Evolutionary conservation across 2,329 filamentous ascomycete species (phyloP), one percentile per base, ranked within the genome.

Genomic region (Xylaria sp.): DNA sequence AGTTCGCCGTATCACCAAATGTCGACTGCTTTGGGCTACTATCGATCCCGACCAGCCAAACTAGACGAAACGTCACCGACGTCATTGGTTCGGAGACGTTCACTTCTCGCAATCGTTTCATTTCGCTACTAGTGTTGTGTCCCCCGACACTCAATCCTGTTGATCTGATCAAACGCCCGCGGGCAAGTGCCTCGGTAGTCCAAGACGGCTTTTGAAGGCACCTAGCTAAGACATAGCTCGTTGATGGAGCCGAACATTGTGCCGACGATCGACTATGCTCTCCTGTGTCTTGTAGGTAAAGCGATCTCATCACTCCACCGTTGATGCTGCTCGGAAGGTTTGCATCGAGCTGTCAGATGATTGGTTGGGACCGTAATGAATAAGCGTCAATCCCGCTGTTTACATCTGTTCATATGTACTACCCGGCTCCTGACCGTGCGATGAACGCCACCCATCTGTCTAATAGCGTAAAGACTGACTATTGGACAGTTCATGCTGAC

Each of bases 161-260:
- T 48, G 45, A 59, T 56, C n/a, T 23, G 32, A 36, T 25, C 15
- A 45, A 45, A 30, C 20, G 43, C 45, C 50, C 25, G 36, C 52
- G 41, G 28, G 28, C 28, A 30, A 30, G n/a, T 65, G 23, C 56
- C n/a, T 59, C 28, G 32, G 58, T 20, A 59, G 23, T 25, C 34
- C 32, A 65, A 41, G 25, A 30, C 57, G 25, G 23, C 23, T 57
- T 43, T 59, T 7, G 18, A 52, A 55, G 45, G 48, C 65, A 67
- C 36, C 28, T 18, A 64, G 61, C 63, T 65, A 69, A 76, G 72
- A 76, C 73, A 76, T 72, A 68, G 70, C 70, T 70, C 58, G 65
- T 50, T 64, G 57, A 48, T 63, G 52, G 41, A 70, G 65, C 70
- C 68, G 70, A 73, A 63, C 61, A 70, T 72, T 72, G 56, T 66